Base-by-base conservation (phyloP, 75 land plant genomes). In the Cunninghamia lanceolata region DNA sequence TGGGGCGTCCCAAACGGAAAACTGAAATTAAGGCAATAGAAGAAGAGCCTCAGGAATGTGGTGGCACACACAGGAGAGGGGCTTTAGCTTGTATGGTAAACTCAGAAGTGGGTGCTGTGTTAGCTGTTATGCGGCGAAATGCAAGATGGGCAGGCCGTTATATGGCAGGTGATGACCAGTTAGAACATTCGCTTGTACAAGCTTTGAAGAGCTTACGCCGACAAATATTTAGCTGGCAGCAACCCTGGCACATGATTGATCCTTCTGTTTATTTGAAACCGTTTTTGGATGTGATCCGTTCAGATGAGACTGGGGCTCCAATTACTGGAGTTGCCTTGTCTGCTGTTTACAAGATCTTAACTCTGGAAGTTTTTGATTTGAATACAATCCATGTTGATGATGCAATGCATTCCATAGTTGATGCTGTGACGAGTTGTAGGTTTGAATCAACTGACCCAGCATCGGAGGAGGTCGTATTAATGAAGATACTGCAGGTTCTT, bases 401-500 rank as follows among this genome's bases (percentile, higher is more conserved):
- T 52, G 96, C 99, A 28, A 93, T 98, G 96, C 97, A 91, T 83
- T 86, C 79, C 82, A 89, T 97, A 53, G 99, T 98, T 38, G 99
- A 97, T 77, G 92, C 99, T 56, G 99, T 98, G 46, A 97, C 99
- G 9, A 95, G 96, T 86, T 98, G 99, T 63, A 86, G 99, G 43
- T 98, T 98, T 87, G 99, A 98, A 91, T 93, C 91, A 71, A 93
- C 96, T 36, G 99, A 98, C 86, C 95, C 97, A 52, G 95, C 96
- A 34, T 98, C 99, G n/a, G 99, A 95, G 85, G 99, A 98, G 89
- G 95, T 93, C 52, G 99, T 97, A 9, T 87, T 98, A 63, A 95
- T 96, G 96, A 98, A 98, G 93, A 93, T 98, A 77, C 90, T 98
- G 70, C 98, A 96, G 85, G 99, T 98, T 85, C 93, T 98, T 82